Percentiles rank a stretch among this genome's conserved stretches.
Conservation (phyloP, 805 yeast species). For the Scheffersomyces lignosus region DNA sequence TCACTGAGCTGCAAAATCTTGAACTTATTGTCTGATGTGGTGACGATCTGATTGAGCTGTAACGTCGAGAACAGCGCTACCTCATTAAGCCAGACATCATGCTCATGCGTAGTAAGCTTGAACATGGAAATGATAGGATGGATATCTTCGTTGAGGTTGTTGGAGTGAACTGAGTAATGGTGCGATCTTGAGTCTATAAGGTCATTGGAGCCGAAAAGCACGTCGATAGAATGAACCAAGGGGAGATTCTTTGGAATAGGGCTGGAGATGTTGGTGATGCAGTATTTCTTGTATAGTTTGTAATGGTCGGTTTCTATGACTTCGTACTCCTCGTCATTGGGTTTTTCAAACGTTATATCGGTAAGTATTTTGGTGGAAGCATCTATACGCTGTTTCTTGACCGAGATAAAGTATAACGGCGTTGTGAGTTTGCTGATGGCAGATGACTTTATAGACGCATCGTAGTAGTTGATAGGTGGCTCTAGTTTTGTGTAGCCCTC, state of each 20-base stretch:
- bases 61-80: slow-evolving; percentile 1
- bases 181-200: slow-evolving; percentile 25
- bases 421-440: not conserved
- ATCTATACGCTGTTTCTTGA: slow-evolving; percentile 4
- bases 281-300: slow-evolving; percentile 6
- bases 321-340: slow-evolving; percentile 1
- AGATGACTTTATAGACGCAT: not conserved
- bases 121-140: slow-evolving; percentile 18
- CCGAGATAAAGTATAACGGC: slow-evolving; percentile 4
- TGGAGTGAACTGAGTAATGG: slow-evolving; percentile 14
- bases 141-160: slow-evolving; percentile 1
- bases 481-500: slow-evolving; percentile 9
- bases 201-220: slow-evolving; percentile 32
- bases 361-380: slow-evolving; percentile 8
- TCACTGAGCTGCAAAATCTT: slow-evolving; percentile 40
- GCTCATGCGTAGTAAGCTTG: slow-evolving; percentile 7
- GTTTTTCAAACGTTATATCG: slow-evolving; percentile 5
- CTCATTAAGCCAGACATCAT: not conserved
- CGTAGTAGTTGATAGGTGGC: slow-evolving; percentile 10
- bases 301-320: slow-evolving; percentile 3
- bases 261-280: slow-evolving; percentile 4
- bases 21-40: slow-evolving; percentile 16
- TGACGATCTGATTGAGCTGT: not conserved
- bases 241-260: slow-evolving; percentile 3
- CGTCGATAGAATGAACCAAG: slow-evolving; percentile 25